A percentile compares a stretch with the other conserved stretches of the same genome.
Conservation (phyloP, 2,329 filamentous ascomycete species). For the Epichloe coenophiala region DNA sequence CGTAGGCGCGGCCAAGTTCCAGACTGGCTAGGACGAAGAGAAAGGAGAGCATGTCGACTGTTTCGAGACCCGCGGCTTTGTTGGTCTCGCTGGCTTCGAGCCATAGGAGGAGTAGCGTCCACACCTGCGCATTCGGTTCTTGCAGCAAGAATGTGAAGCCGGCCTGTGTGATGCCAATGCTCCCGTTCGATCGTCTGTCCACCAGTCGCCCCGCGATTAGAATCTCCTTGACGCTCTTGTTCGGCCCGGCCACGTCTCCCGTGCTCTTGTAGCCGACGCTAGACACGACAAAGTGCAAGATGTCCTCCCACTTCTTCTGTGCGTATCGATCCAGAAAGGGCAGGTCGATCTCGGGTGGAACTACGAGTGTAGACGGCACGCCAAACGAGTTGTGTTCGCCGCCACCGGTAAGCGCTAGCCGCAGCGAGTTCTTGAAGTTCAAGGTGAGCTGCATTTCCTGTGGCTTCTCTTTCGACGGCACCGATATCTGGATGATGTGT, state of each 20-base stretch:
- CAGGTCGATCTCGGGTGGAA: constrained; percentile 51
- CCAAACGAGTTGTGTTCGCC: constrained; percentile 83
- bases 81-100: constrained; percentile 62
- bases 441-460: constrained; percentile 64
- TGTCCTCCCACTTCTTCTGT: constrained; percentile 84
- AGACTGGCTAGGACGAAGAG: constrained; percentile 90
- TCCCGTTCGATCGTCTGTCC: constrained; percentile 48
- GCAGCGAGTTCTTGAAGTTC: constrained; percentile 72
- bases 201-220: constrained; percentile 73
- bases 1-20: constrained; percentile 83
- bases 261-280: constrained; percentile 45
- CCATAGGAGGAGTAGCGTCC: constrained; percentile 88
- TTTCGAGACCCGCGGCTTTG: constrained; percentile 55
- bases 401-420: constrained; percentile 75
- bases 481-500: constrained; percentile 66
- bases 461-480: constrained; percentile 45
- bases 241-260: constrained; percentile 39
- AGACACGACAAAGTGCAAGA: constrained; percentile 88
- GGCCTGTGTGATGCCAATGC: constrained; percentile 71
- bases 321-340: constrained; percentile 74
- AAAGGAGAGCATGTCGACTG: constrained; percentile 89
- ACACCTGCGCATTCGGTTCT: constrained; percentile 92
- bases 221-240: constrained; percentile 71
- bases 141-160: constrained; percentile 93
- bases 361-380: constrained; percentile 57